A percentile compares a stretch with the other conserved stretches of the same genome.
Conservation (phyloP, 179 eudicot species). For the Heliamphora pulchella region DNA sequence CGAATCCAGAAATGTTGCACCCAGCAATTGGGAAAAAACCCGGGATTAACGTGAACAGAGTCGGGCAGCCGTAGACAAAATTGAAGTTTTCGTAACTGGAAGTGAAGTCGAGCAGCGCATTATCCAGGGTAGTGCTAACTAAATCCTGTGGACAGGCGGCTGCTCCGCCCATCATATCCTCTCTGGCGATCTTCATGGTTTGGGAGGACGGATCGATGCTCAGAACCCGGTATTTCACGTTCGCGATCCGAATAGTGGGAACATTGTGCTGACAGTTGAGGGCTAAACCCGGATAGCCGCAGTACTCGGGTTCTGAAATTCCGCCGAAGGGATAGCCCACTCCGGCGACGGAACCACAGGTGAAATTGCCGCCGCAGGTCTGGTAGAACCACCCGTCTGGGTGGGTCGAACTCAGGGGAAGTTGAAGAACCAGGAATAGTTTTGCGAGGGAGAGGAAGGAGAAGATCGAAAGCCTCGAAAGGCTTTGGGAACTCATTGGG, state of each 20-base stretch:
- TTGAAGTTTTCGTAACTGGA: conserved; percentile 19
- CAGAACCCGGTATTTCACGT: conserved; percentile 26
- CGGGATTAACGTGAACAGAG: background rate
- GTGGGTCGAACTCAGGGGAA: conserved; percentile 3
- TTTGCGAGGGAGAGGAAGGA: background rate
- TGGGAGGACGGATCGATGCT: conserved; percentile 19
- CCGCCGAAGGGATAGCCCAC: conserved; percentile 42
- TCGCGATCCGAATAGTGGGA: conserved; percentile 24
- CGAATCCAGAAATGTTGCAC: conserved; percentile 13
- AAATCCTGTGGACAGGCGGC: conserved; percentile 28
- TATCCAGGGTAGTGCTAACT: conserved; percentile 39
- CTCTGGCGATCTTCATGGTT: conserved; percentile 30
- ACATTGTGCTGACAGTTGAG: conserved; percentile 27
- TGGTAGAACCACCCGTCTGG: conserved; percentile 21
- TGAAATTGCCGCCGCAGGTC: conserved; percentile 25
- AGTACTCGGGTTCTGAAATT: conserved; percentile 20
- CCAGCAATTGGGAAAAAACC: background rate
- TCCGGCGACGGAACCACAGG: conserved; percentile 33
- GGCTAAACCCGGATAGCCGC: conserved; percentile 40
- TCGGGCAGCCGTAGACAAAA: conserved; percentile 33
- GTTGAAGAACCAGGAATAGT: conserved; percentile 8
- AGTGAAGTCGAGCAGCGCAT: conserved; percentile 25
- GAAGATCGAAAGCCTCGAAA: background rate
- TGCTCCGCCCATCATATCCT: conserved; percentile 21
- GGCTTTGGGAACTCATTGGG: conserved; percentile 3